A percentile compares a stretch with the other conserved stretches of the same genome.
Conservation (phyloP, 352 stramenopile species). For the Phytophthora pisi region DNA sequence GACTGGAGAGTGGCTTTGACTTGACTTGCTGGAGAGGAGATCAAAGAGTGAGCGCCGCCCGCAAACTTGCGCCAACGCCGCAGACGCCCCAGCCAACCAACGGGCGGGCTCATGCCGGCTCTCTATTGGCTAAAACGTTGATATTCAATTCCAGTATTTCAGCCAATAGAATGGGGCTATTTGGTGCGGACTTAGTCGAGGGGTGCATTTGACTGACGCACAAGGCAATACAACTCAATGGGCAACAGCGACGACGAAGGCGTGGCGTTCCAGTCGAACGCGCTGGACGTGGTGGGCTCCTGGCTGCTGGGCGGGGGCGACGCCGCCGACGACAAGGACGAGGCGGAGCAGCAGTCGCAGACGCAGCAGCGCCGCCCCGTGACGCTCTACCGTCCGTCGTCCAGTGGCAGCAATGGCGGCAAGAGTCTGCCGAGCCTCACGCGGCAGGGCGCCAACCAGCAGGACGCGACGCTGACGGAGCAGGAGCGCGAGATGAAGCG, state of each 20-base stretch:
- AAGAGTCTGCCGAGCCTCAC: slow-evolving; percentile 42
- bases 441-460: slow-evolving; percentile 7
- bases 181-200: slow-evolving; percentile 15
- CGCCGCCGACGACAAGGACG: neutral
- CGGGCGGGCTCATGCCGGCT: neutral
- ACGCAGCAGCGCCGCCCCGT: slow-evolving; percentile 33
- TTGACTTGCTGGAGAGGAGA: slow-evolving; percentile 72
- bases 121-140: slow-evolving; percentile 18
- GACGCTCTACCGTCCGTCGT: slow-evolving; percentile 59
- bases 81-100: slow-evolving; percentile 45
- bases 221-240: slow-evolving; percentile 12
- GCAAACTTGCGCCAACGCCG: too few species aligned
- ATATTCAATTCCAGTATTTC: too few species aligned
- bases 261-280: slow-evolving; percentile 56
- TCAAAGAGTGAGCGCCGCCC: slow-evolving; percentile 55
- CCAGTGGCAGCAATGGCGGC: neutral
- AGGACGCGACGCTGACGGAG: slow-evolving; percentile 43
- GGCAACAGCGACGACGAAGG: slow-evolving; percentile 51
- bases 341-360: slow-evolving; percentile 6
- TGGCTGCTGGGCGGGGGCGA: slow-evolving; percentile 53
- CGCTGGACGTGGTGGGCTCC: slow-evolving; percentile 68
- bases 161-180: too few species aligned
- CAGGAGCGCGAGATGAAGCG: slow-evolving; percentile 77
- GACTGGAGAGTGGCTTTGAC: slow-evolving; percentile 44
- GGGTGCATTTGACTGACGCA: neutral